Conservation (phyloP, 805 yeast genomes). For the Myxozyma monticola region DNA sequence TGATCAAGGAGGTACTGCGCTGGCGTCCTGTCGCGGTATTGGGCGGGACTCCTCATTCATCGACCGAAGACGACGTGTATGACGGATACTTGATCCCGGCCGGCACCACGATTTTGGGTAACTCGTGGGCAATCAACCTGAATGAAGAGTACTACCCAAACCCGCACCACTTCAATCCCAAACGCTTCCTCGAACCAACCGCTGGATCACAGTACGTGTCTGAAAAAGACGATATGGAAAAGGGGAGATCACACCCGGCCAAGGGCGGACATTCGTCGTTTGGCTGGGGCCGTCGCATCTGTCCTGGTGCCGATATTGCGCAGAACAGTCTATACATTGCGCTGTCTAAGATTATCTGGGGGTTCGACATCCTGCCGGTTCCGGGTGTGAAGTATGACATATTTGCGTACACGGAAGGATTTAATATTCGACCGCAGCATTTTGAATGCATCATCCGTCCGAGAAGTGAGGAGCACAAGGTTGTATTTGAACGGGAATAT, state of each 20-base stretch:
- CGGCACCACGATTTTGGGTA: conserved; percentile 1
- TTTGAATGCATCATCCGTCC: conserved; percentile 8
- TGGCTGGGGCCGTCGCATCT: conserved; percentile 15
- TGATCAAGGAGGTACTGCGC: conserved; percentile 10
- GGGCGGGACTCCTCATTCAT: conserved; percentile 6
- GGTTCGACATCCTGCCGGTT: conserved; percentile 7
- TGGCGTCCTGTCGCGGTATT: conserved; percentile 9
- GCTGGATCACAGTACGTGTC: neutral
- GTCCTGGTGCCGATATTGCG: conserved; percentile 16
- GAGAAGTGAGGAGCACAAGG: conserved; percentile 1
- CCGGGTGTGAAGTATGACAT: conserved; percentile 5
- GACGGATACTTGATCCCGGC: conserved; percentile 9
- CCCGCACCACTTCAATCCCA: conserved; percentile 8
- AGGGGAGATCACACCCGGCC: conserved; percentile 1
- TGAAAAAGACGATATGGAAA: conserved; percentile 4
- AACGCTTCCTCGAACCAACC: conserved; percentile 1
- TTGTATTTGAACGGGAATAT: conserved; percentile 1
- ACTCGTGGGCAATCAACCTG: conserved; percentile 10
- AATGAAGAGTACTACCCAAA: conserved; percentile 10
- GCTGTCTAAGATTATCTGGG: conserved; percentile 7
- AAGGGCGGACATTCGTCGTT: conserved; percentile 8
- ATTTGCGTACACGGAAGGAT: conserved; percentile 9
- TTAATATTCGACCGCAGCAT: conserved; percentile 3
- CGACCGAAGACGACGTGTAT: conserved; percentile 11
- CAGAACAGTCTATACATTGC: conserved; percentile 2